phyloP scores from a whole-genome alignment of 2,329 filamentous ascomycete species.

The Graphilbum fragrans region DNA sequence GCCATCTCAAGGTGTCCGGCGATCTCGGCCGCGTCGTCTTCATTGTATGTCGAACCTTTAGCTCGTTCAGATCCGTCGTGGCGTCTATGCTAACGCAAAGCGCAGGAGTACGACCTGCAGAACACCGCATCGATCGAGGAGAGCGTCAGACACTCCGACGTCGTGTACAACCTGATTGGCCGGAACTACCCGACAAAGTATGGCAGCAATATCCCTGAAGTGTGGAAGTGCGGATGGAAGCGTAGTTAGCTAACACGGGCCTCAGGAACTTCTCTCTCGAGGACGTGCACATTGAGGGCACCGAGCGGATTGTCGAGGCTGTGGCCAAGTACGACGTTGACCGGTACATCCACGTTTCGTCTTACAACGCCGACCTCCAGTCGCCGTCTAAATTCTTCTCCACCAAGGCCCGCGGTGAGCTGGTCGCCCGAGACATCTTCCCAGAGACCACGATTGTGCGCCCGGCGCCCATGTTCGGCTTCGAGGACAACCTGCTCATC shows the following conservation, averaged over 20 bases:
- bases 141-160: conserved; percentile 90
- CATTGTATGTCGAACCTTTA: conserved; percentile 44
- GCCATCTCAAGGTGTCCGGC: conserved; percentile 91
- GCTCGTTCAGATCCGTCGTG: too few species aligned
- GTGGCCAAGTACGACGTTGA: conserved; percentile 97
- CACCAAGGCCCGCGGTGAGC: conserved; percentile 79
- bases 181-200: conserved; percentile 95
- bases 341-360: conserved; percentile 92
- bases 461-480: conserved; percentile 86
- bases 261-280: conserved; percentile 80
- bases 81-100: not conserved
- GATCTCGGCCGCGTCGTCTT: conserved; percentile 86
- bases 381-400: conserved; percentile 83
- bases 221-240: not conserved
- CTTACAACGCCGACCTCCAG: conserved; percentile 72
- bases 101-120: conserved; percentile 80
- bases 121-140: conserved; percentile 96
- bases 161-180: conserved; percentile 93
- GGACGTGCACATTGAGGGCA: conserved; percentile 87
- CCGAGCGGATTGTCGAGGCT: conserved; percentile 83
- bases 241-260: not conserved
- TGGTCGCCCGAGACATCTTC: conserved; percentile 76
- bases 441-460: conserved; percentile 95
- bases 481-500: conserved; percentile 84
- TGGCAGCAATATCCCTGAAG: too few species aligned